These are phyloP conservation scores for Bruguiera gymnorhiza DNA, from an alignment of 345 rosid species.

Conservation along the genomic window DNA sequence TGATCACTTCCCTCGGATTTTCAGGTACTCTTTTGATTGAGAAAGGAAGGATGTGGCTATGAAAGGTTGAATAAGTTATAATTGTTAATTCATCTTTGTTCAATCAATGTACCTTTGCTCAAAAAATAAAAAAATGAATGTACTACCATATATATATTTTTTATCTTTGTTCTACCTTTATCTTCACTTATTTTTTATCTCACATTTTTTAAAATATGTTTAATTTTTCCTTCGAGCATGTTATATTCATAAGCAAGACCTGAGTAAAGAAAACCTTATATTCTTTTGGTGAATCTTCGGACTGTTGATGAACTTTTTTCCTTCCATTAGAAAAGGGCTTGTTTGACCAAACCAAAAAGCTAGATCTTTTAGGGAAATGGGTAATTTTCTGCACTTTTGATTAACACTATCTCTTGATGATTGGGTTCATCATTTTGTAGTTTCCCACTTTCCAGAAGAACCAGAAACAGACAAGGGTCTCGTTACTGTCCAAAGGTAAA, in stretches of 20 bases:
- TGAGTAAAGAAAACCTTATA: too few species aligned
- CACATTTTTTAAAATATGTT: too few species aligned
- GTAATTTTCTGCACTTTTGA: constrained; percentile 1
- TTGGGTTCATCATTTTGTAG: constrained; percentile 29
- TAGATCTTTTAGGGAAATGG: constrained; percentile 30
- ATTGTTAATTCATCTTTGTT: neutral
- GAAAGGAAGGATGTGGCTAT: neutral
- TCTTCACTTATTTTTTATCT: neutral
- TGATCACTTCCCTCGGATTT: neutral
- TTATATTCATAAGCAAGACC: too few species aligned
- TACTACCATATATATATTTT: neutral
- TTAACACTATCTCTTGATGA: constrained; percentile 6
- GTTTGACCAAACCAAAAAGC: constrained; percentile 17
- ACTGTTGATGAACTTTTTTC: neutral
- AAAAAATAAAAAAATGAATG: too few species aligned
- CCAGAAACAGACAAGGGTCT: constrained; percentile 38
- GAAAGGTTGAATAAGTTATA: neutral
- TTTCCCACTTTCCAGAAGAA: constrained; percentile 26
- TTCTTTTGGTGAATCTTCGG: too few species aligned
- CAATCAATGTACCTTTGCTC: too few species aligned
- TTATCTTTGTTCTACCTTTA: neutral
- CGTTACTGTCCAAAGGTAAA: constrained; percentile 22
- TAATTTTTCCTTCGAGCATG: too few species aligned
- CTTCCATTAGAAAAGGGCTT: neutral
- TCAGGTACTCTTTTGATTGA: neutral